Base-by-base conservation (phyloP, 495 filamentous ascomycete species). In the Aspergillus baeticus region DNA sequence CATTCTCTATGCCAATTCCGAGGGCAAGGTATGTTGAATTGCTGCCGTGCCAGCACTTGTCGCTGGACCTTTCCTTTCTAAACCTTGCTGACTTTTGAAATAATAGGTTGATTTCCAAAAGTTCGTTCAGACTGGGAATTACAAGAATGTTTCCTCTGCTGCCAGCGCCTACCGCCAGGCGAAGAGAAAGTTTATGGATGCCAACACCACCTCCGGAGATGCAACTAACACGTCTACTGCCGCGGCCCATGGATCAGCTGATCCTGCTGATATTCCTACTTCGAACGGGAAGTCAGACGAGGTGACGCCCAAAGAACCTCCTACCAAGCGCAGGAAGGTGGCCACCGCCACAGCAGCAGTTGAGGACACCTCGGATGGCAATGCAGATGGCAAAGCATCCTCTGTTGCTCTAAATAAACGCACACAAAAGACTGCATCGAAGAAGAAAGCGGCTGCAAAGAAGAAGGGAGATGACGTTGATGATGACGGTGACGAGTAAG, bases 41-140 rank as follows among this genome's bases (percentile, higher is more conserved):
- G 14, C 36, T 29, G 3, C 4, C 26, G 3, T 29, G 26, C 26
- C 8, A 8, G 26, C 26, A 8, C 26, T 8, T 29, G 26, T 29
- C 26, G 4, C 26, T 29, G 8, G 4, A 4, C 26, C 8, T 4
- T 4, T 29, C 26, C 36, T 38, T 14, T 5, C 36, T 11, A 38
- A 38, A 33, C 41, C 33, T 3, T 15, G 17, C 35, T 52, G 22
- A 39, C 31, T 38, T 15, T 6, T 41, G 23, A 44, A 29, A 34
- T 33, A 15, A 17, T 51, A 80, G 77, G 43, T 78, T 14, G 72
- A 80, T 59, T 63, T 55, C 54, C 63, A 69, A 6, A 74, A 73
- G 49, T 34, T 80, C 8, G 67, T 70, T 7, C 23, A 52, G 21
- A 54, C 61, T 17, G 73, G 64, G 22, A 61, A 60, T 15, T 79